Conservation (phyloP, 2,329 filamentous ascomycete genomes). For the Microascus cirrosus region DNA sequence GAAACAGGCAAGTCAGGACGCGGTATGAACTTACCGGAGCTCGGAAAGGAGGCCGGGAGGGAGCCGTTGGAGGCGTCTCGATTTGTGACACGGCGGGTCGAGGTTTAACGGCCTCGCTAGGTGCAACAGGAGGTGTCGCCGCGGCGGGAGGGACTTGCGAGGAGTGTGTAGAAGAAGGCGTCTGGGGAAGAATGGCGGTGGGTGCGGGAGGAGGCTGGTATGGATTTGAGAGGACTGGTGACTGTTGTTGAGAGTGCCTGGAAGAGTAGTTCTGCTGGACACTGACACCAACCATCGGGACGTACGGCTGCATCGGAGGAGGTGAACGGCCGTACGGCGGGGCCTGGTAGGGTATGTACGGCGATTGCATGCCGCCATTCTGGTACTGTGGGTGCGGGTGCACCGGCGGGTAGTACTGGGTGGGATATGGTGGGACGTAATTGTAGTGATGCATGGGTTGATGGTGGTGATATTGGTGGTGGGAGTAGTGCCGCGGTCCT, state of each 20-base stretch:
- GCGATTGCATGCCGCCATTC: slow-evolving; percentile 31
- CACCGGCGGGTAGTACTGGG: slow-evolving; percentile 2
- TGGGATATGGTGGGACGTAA: slow-evolving; percentile 22
- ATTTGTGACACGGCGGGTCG: neutral
- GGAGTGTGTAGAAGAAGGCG: slow-evolving; percentile 38
- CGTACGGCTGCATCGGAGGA: slow-evolving; percentile 42
- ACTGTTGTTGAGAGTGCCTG: slow-evolving; percentile 28
- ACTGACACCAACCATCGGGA: slow-evolving; percentile 36
- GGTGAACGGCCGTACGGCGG: slow-evolving; percentile 33
- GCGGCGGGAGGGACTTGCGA: neutral
- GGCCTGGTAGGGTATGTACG: slow-evolving; percentile 35
- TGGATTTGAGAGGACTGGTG: slow-evolving; percentile 43
- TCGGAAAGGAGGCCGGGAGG: neutral
- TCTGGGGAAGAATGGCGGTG: slow-evolving; percentile 31
- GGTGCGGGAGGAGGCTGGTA: slow-evolving; percentile 40
- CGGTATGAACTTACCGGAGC: neutral
- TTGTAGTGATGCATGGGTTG: slow-evolving; percentile 20
- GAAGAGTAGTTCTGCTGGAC: slow-evolving; percentile 35
- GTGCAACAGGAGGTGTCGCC: slow-evolving; percentile 2
- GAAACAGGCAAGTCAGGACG: neutral
- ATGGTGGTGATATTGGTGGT: slow-evolving; percentile 22
- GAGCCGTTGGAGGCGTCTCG: neutral
- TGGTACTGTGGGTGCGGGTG: slow-evolving; percentile 43
- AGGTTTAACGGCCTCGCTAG: slow-evolving; percentile 1
- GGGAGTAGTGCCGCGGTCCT: slow-evolving; percentile 1